These are phyloP conservation scores for Akanthomyces dipterigenus DNA, from an alignment of 2,329 filamentous ascomycete genomes.

Conservation along the genomic window DNA sequence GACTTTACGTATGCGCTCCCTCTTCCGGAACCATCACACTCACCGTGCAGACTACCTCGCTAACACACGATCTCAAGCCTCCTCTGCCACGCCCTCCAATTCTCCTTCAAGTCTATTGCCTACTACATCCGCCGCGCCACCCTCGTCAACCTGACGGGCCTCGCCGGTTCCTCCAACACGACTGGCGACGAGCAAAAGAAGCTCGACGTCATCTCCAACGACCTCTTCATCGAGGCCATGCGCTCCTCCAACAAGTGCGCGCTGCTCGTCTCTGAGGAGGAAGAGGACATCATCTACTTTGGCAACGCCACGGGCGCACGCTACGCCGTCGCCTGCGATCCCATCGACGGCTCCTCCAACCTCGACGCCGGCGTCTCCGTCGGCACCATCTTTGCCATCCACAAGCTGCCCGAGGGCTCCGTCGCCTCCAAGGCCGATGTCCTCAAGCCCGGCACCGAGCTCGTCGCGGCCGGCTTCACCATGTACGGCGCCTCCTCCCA, in stretches of 20 bases:
- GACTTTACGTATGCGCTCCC: slow-evolving; percentile 79
- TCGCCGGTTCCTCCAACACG: slow-evolving; percentile 89
- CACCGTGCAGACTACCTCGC: no score
- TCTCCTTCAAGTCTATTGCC: slow-evolving; percentile 99
- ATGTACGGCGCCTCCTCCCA: slow-evolving; percentile 99
- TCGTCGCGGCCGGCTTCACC: slow-evolving; percentile 95
- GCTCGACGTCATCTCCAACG: slow-evolving; percentile 97
- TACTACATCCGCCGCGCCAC: slow-evolving; percentile 98
- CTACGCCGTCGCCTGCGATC: slow-evolving; percentile 95
- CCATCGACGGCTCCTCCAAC: slow-evolving; percentile 97
- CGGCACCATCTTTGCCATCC: slow-evolving; percentile 93
- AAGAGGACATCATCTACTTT: slow-evolving; percentile 89
- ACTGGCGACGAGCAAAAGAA: slow-evolving; percentile 99
- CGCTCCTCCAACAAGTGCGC: slow-evolving; percentile 83
- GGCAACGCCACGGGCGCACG: slow-evolving; percentile 66
- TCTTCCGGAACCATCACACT: no score
- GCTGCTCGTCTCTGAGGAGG: slow-evolving; percentile 94
- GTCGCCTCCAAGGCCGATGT: slow-evolving; percentile 76
- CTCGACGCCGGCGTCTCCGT: slow-evolving; percentile 96
- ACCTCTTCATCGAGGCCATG: slow-evolving; percentile 96
- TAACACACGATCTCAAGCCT: slow-evolving; percentile 50
- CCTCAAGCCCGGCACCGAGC: slow-evolving; percentile 80
- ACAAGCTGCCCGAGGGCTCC: slow-evolving; percentile 75
- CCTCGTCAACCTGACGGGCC: slow-evolving; percentile 88
- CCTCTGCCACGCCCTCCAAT: slow-evolving; percentile 94